Evolutionary conservation across 73 alveolate species (phyloP).

Genomic region (Durusdinium trenchii): DNA sequence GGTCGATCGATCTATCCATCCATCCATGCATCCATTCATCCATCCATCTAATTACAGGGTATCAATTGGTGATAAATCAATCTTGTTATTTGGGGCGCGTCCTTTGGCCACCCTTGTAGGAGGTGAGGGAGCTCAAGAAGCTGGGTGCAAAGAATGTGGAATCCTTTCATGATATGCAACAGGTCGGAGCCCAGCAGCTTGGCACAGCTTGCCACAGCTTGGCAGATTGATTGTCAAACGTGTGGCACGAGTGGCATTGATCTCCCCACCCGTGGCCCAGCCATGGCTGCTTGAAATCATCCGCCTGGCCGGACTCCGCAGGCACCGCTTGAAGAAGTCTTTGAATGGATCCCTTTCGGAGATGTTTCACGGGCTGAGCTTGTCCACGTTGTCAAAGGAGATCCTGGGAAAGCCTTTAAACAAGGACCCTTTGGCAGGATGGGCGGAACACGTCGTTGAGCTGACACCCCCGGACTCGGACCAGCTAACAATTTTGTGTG

Average conservation of each 20-base stretch:
- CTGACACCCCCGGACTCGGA: too few species aligned
- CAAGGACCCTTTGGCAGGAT: too few species aligned
- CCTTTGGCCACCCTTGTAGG: neutral
- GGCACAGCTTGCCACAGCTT: neutral
- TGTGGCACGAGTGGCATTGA: too few species aligned
- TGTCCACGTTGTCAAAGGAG: slow-evolving; percentile 44
- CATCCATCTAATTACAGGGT: too few species aligned
- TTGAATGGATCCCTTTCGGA: neutral
- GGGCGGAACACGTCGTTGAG: too few species aligned
- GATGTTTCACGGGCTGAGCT: neutral
- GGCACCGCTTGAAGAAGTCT: neutral
- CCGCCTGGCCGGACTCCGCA: neutral
- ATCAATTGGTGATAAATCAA: too few species aligned
- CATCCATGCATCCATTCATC: too few species aligned
- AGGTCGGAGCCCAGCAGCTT: slow-evolving; percentile 35
- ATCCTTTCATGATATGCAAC: neutral
- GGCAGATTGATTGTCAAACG: too few species aligned
- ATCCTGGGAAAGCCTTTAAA: slow-evolving; percentile 76
- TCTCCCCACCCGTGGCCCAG: neutral
- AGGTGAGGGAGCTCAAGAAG: neutral
- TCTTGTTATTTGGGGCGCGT: too few species aligned
- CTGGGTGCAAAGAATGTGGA: slow-evolving; percentile 29
- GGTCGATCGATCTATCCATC: too few species aligned
- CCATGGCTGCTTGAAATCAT: neutral
- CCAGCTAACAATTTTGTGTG: too few species aligned